phyloP scores from a whole-genome alignment of 768 basidiomycete species.

The Lentinula sp. region DNA sequence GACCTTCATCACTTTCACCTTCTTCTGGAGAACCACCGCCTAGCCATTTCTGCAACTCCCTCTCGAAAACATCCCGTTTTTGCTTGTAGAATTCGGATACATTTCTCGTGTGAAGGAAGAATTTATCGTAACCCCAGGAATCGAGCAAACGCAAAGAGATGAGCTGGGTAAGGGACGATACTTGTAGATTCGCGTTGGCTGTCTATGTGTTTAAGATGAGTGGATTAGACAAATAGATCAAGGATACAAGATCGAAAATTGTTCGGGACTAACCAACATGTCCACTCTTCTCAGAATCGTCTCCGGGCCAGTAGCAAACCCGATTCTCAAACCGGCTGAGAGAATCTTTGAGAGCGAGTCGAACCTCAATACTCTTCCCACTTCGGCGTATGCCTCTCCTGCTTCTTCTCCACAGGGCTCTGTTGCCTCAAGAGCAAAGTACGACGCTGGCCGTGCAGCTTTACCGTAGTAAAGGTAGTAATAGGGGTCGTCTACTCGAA shows the following conservation, averaged over 20 bases:
- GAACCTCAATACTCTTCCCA: conserved; percentile 80
- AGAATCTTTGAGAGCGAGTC: conserved; percentile 87
- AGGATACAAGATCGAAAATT: background rate
- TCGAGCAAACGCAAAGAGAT: conserved; percentile 53
- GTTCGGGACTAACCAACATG: conserved; percentile 46
- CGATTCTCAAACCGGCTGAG: conserved; percentile 73
- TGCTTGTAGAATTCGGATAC: conserved; percentile 72
- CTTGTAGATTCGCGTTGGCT: conserved; percentile 59
- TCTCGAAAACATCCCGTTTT: conserved; percentile 76
- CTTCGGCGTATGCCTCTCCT: conserved; percentile 23
- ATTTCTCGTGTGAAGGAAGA: conserved; percentile 56
- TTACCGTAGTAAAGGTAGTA: conserved; percentile 73
- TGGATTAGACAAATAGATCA: background rate
- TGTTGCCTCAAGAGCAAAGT: conserved; percentile 74
- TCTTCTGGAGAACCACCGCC: conserved; percentile 12
- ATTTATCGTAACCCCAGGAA: conserved; percentile 74
- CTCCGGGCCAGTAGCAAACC: conserved; percentile 74
- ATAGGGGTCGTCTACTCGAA: conserved; percentile 67
- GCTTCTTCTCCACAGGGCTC: conserved; percentile 28
- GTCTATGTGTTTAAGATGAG: conserved; percentile 37
- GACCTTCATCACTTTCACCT: conserved; percentile 17
- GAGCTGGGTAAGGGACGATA: conserved; percentile 58
- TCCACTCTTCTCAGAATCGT: conserved; percentile 65
- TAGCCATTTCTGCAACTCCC: conserved; percentile 71
- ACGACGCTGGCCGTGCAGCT: conserved; percentile 60